A percentile compares a stretch with the other conserved stretches of the same genome.
These are phyloP conservation scores for Curvularia sp. DNA, from an alignment of 2,329 filamentous ascomycete genomes.

Conservation along the genomic window DNA sequence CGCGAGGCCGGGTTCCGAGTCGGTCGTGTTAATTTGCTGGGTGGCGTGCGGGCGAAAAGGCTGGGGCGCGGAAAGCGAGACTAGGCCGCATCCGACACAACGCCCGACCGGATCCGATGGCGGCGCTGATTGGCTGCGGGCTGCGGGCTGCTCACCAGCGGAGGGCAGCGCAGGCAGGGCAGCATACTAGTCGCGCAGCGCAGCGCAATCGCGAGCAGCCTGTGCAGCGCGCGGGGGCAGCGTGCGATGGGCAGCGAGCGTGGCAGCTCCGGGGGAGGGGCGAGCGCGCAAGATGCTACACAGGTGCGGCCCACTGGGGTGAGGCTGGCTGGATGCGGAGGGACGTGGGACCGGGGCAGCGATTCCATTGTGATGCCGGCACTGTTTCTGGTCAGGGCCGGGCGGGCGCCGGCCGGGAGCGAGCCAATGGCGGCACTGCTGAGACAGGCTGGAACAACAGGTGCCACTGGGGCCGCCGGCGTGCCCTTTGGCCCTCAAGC, in stretches of 20 bases:
- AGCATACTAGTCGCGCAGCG: too few relatives aligned
- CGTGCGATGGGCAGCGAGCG: too few relatives aligned
- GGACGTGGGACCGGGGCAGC: too few relatives aligned
- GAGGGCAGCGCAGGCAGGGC: not conserved
- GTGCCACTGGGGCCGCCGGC: constrained; percentile 22
- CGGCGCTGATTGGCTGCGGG: too few relatives aligned
- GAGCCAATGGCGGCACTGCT: constrained; percentile 6
- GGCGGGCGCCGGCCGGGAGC: constrained; percentile 8
- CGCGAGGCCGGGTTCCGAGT: not conserved
- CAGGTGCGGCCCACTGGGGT: not conserved
- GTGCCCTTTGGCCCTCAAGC: constrained; percentile 12
- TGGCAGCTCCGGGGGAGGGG: too few relatives aligned
- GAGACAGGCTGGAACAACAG: constrained; percentile 17
- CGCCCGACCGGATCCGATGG: not conserved
- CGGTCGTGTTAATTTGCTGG: not conserved
- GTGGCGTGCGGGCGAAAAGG: not conserved
- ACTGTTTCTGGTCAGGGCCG: constrained; percentile 12
- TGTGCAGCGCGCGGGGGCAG: too few relatives aligned
- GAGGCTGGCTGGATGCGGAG: not conserved
- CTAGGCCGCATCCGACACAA: not conserved
- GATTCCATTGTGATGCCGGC: not conserved
- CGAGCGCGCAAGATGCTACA: not conserved
- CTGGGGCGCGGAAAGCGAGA: not conserved
- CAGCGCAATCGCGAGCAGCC: too few relatives aligned
- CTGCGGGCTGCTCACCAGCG: too few relatives aligned